Base-by-base conservation (phyloP, 345 rosid genomes). In the Arabidopsis suecica region DNA sequence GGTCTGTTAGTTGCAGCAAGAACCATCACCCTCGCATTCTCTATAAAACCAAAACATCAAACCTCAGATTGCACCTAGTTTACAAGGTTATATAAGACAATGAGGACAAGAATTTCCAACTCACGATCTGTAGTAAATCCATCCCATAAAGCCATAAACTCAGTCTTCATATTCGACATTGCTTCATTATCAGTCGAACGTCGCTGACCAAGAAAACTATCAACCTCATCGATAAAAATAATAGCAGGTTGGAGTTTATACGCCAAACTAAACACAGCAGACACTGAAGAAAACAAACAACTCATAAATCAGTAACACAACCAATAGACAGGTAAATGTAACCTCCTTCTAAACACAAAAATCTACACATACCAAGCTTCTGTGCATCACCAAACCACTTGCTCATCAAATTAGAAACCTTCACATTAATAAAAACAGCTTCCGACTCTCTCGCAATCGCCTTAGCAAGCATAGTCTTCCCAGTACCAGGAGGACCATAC, bases 61-160 rank as follows among this genome's bases (percentile, higher is more conserved):
- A 68, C 16, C 57, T 22, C 9, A 69, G 13, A 64, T 20, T 65
- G 6, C 30, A 61, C 56, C 8, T 7, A 22, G 0, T 50, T 5
- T 3, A 25, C 48, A 48, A 2, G 14, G 8, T 5, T n/a, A 18
- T 13, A 66, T 13, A 23, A 0, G n/a, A 20, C 9, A 22, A 61
- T 0, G 18, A 62, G 4, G 22, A 9, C 51, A 42, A 42, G 13
- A 25, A 33, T 40, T 42, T 68, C 37, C 37, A 42, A 88, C 99
- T 89, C 83, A 95, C 98, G 97, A 50, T 95, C 97, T 11, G 98
- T 92, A 5, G 98, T 84, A 80, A 95, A 92, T 6, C 99, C 98
- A 87, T 95, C 98, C 99, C 99, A 95, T 78, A 92, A 82, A 63
- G 99, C 98, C 99, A 95, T 92, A 82, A 92, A 93, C 85, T 95